Base-by-base conservation (phyloP, 2,329 filamentous ascomycete species). In the Trichoderma guizhouense region DNA sequence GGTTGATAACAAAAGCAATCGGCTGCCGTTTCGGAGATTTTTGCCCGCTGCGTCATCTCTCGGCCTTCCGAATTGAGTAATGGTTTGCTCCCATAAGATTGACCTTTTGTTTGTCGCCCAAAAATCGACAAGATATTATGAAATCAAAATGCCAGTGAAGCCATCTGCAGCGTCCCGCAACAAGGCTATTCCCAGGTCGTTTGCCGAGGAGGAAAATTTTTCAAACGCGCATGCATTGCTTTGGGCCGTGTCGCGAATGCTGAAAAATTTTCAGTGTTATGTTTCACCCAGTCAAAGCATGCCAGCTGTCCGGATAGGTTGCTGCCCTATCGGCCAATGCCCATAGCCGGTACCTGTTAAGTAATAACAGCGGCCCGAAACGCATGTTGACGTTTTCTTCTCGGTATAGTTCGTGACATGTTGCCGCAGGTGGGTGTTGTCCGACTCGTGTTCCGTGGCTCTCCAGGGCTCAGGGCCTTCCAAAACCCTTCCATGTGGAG, bases 401-500 rank as follows among this genome's bases (percentile, higher is more conserved):
- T 69, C 28, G 67, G 28, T 15, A 51, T 62, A 30, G 57, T 69
- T 62, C 21, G 55, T 69, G 39, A 39, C 55, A 53, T 51, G 55
- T 53, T 32, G 67, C 57, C 36, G 28, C 47, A n/a, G 67, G 67
- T 71, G 32, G 57, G 30, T 61, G 47, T 30, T 53, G 30, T 60
- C 51, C 47, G 71, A 62, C 71, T 72, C 65, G 47, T 72, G 65
- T 24, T 58, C 34, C 53, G 28, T 55, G 65, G 71, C 57, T 55
- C 32, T 36, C 39, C 24, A 69, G 67, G 67, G 67, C 71, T 61
- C 39, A 21, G 57, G 69, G 39, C 30, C 64, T 72, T 72, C 71
- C 65, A 72, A 70, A 70, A 32, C 63, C 39, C 71, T 72, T 72
- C 71, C 43, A 72, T 69, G 71, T 72, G 71, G 71, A 69, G 71